Evolutionary conservation across 805 yeast genomes (phyloP).

Genomic region (Yarrowia yakushimensis): DNA sequence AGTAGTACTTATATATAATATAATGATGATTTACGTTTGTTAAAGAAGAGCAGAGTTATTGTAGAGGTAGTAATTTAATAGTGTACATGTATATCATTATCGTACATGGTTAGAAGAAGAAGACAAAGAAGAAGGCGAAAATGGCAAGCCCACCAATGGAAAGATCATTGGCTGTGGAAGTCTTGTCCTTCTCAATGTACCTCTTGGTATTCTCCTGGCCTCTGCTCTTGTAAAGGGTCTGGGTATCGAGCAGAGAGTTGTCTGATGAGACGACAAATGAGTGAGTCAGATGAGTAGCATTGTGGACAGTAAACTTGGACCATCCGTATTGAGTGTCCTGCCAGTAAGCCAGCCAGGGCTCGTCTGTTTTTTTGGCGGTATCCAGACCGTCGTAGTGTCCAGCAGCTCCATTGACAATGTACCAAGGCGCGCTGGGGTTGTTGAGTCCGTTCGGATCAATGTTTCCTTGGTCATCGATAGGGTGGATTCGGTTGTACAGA

Average conservation of each 20-base stretch:
- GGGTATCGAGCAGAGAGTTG: slow-evolving; percentile 33
- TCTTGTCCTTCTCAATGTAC: not conserved
- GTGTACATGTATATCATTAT: not conserved
- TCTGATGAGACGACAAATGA: slow-evolving; percentile 34
- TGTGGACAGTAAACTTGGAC: slow-evolving; percentile 36
- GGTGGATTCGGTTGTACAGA: slow-evolving; percentile 32
- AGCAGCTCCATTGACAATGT: slow-evolving; percentile 36
- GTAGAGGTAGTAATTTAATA: too few species aligned
- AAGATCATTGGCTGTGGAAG: not conserved
- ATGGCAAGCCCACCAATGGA: not conserved
- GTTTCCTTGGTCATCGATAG: slow-evolving; percentile 30
- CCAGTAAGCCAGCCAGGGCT: slow-evolving; percentile 25
- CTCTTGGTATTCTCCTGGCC: not conserved
- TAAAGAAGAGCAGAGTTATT: not conserved
- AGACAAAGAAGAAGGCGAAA: not conserved
- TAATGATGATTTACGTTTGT: slow-evolving; percentile 6
- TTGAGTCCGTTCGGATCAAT: slow-evolving; percentile 34
- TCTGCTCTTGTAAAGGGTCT: slow-evolving; percentile 32
- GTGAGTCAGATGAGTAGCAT: slow-evolving; percentile 36
- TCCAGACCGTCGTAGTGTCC: slow-evolving; percentile 37
- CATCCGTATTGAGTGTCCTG: slow-evolving; percentile 32
- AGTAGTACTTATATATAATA: not conserved
- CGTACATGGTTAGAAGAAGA: not conserved
- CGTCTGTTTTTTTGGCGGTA: slow-evolving; percentile 24
- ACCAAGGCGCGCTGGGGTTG: slow-evolving; percentile 36